Percentiles rank a stretch among this genome's conserved stretches.
phyloP scores from a whole-genome alignment of 2,329 filamentous ascomycete species.

The Aspergillus eucalypticola region DNA sequence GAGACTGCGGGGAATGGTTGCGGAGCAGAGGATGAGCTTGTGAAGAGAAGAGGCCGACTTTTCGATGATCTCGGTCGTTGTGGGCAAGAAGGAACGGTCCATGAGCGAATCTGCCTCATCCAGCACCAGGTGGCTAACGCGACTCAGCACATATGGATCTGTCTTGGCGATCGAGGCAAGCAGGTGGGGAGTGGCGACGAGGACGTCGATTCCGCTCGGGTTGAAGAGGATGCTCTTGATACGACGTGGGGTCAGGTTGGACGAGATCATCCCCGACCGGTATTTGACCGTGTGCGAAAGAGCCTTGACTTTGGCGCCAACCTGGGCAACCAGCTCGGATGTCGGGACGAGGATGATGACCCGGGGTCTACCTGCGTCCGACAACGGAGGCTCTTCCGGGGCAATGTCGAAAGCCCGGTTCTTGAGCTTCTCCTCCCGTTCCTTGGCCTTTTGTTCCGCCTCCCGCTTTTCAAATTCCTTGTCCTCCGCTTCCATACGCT shows the following conservation, averaged over 20 bases:
- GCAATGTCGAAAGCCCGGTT: slow-evolving; percentile 64
- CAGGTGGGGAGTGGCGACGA: slow-evolving; percentile 86
- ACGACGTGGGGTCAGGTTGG: slow-evolving; percentile 71
- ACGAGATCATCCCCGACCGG: slow-evolving; percentile 78
- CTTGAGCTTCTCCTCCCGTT: slow-evolving; percentile 51
- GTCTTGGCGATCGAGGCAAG: slow-evolving; percentile 83
- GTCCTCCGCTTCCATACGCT: slow-evolving; percentile 68
- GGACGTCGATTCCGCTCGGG: slow-evolving; percentile 75
- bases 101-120: slow-evolving; percentile 97
- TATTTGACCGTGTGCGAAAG: slow-evolving; percentile 86
- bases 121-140: slow-evolving; percentile 82
- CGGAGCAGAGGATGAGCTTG: slow-evolving; percentile 89
- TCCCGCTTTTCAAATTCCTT: slow-evolving; percentile 60
- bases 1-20: slow-evolving; percentile 87
- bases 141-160: slow-evolving; percentile 89
- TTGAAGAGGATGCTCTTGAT: slow-evolving; percentile 86
- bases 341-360: slow-evolving; percentile 89
- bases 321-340: slow-evolving; percentile 86
- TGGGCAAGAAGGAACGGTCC: slow-evolving; percentile 85
- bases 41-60: slow-evolving; percentile 76
- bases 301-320: slow-evolving; percentile 75
- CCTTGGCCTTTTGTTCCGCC: slow-evolving; percentile 54
- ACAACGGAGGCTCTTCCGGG: slow-evolving; percentile 61
- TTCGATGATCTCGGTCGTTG: slow-evolving; percentile 80
- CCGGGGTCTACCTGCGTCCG: slow-evolving; percentile 73